Percentiles rank a stretch among this genome's conserved stretches.
Conservation (phyloP, 129 eudicot species). For the Smallanthus sonchifolius region DNA sequence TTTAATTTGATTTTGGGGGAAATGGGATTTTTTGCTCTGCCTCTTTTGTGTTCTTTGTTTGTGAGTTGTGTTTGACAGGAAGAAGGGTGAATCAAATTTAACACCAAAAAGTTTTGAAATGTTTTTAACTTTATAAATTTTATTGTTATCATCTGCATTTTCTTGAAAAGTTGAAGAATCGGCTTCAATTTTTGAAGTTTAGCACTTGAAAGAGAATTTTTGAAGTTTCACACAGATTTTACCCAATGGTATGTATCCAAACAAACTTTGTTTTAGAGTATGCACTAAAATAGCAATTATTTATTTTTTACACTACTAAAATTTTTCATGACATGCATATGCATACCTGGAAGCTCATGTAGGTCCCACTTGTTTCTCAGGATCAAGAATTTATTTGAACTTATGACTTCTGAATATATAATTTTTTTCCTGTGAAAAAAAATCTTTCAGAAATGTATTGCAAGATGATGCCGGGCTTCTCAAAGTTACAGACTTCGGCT, state of each 20-base stretch:
- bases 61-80: constrained; percentile 10
- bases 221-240: constrained; percentile 69
- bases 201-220: not conserved
- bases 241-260: constrained; percentile 51
- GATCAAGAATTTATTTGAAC: not conserved
- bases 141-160: not conserved
- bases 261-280: not conserved
- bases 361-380: not conserved
- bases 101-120: too few relatives aligned
- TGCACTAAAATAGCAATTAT: too few relatives aligned
- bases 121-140: too few relatives aligned
- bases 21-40: constrained; percentile 19
- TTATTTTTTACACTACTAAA: too few relatives aligned
- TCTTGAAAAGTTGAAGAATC: not conserved
- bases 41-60: constrained; percentile 24
- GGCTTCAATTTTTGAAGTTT: not conserved
- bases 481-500: too few relatives aligned
- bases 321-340: too few relatives aligned
- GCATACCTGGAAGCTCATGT: not conserved
- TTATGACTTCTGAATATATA: too few relatives aligned
- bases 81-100: not conserved
- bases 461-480: constrained; percentile 71
- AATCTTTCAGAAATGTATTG: constrained; percentile 51
- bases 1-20: not conserved
- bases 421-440: not conserved